phyloP scores from a whole-genome alignment of 2,329 filamentous ascomycete genomes.

The Ophiostoma piceae region DNA sequence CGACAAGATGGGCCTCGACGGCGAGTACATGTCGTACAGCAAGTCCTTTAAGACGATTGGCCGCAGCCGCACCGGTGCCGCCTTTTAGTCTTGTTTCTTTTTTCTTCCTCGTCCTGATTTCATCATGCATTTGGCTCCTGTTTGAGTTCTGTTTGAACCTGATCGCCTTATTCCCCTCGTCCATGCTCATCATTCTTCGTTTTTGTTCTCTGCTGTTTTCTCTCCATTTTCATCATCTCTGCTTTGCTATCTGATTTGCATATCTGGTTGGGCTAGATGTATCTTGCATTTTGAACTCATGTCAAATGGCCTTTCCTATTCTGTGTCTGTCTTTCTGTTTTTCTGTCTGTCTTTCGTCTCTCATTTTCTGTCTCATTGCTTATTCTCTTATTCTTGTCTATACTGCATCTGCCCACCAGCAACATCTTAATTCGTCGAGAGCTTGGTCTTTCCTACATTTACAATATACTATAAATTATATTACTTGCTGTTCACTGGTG shows the following conservation, averaged over 20 bases:
- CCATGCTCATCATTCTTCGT: not conserved
- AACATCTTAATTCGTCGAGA: not conserved
- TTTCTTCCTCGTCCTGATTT: not conserved
- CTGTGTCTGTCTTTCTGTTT: not conserved
- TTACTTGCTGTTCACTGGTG: not conserved
- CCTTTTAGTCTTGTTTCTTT: conserved; percentile 30
- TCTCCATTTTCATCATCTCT: not conserved
- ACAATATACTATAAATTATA: conserved; percentile 2
- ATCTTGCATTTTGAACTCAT: not conserved
- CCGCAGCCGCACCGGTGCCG: conserved; percentile 38
- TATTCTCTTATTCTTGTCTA: not conserved
- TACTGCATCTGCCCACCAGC: not conserved
- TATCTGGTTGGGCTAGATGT: not conserved
- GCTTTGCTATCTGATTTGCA: conserved; percentile 6
- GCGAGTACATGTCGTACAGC: conserved; percentile 43
- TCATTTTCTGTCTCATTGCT: not conserved
- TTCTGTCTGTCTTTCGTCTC: not conserved
- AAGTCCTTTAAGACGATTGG: conserved; percentile 48
- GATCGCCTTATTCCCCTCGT: conserved; percentile 10
- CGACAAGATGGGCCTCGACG: conserved; percentile 49
- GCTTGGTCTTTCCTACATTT: conserved; percentile 3
- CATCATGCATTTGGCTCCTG: not conserved
- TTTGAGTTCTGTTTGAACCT: not conserved
- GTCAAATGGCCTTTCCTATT: not conserved
- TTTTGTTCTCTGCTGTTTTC: too few relatives aligned